Base-by-base conservation (phyloP, 805 yeast species). In the Candida silvicultrix region DNA sequence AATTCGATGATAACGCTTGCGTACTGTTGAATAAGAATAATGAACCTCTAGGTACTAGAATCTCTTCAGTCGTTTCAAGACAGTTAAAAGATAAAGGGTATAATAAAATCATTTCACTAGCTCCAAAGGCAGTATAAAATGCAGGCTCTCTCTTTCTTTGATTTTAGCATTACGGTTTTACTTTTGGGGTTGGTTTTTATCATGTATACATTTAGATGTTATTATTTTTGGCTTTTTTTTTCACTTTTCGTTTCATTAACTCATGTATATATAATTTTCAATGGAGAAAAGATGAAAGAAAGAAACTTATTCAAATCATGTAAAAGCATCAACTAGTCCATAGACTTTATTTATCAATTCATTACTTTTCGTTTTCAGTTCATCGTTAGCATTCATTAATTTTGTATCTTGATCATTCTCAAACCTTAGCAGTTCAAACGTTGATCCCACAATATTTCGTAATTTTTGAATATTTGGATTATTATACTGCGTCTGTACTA, bases 1-100 rank as follows among this genome's bases (percentile, higher is more conserved):
- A 85, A 55, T 94, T 94, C 63, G 97, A 90, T 63, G 99, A 94
- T 67, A 94, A 92, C 65, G 99, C 99, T 1, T 90, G 98, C 70
- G 98, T 94, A 31, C 75, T 94, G 59, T 79, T 92, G 51, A 90
- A 94, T 70, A 92, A 92, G 68, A 85, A 83, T 59, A 85, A 87
- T 25, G 99, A 94, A 61, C 97, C 97, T 10, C 74, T 94, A 43
- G 99, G 98, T 16, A 85, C 97, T 22, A 85, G 98, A 77, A 87
- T 94, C 32, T 75, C 85, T 29, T 81, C 90, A 37, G 94, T 86
- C 41, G 97, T 92, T 21, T 96, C 97, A 21, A 85, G 86, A 65
- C 97, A 92, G 65, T 74, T 94, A 49, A 83, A 82, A 69, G 87
- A 85, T 50, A 82, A 80, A 69, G 85, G 89, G 49, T 89, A 77